A percentile compares a stretch with the other conserved stretches of the same genome.
Conservation (phyloP, 1,284 basidiomycete genomes). For the Trametes versicolor region DNA sequence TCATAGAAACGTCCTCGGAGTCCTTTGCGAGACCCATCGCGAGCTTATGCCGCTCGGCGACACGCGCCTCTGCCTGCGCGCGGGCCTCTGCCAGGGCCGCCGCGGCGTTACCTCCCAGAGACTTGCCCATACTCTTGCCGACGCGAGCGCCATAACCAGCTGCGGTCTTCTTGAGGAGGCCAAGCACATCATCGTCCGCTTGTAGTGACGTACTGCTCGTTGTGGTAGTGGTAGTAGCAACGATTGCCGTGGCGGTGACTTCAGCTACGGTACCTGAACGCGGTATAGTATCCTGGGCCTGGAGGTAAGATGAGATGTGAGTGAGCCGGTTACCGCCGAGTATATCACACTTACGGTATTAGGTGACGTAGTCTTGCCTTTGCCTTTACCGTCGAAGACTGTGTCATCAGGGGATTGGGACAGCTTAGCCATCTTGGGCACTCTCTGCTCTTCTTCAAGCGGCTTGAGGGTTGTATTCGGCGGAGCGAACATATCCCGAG, state of each 20-base stretch:
- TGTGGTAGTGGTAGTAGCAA: neutral
- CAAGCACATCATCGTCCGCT: conserved; percentile 56
- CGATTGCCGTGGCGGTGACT: neutral
- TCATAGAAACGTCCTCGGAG: conserved; percentile 24
- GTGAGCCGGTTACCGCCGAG: neutral
- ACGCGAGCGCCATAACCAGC: conserved; percentile 70
- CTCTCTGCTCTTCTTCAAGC: conserved; percentile 50
- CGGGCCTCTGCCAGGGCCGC: conserved; percentile 74
- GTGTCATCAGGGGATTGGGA: conserved; percentile 20
- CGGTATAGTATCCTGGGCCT: neutral
- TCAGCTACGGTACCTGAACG: neutral
- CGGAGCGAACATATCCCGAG: conserved; percentile 8
- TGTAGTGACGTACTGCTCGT: conserved; percentile 32
- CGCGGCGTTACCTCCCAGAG: conserved; percentile 66
- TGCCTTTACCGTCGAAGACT: conserved; percentile 24
- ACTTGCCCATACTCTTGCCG: conserved; percentile 70
- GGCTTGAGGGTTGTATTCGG: conserved; percentile 31
- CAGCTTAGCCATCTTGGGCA: conserved; percentile 59
- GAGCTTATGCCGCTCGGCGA: conserved; percentile 68
- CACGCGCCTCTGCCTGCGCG: conserved; percentile 74
- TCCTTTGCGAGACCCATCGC: conserved; percentile 36
- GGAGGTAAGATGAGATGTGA: neutral
- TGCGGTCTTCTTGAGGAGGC: conserved; percentile 72
- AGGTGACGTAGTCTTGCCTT: conserved; percentile 22
- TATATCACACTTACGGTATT: conserved; percentile 17